These are phyloP conservation scores for Gyromitra esculenta DNA, from an alignment of 2,329 filamentous ascomycete species.

Conservation along the genomic window DNA sequence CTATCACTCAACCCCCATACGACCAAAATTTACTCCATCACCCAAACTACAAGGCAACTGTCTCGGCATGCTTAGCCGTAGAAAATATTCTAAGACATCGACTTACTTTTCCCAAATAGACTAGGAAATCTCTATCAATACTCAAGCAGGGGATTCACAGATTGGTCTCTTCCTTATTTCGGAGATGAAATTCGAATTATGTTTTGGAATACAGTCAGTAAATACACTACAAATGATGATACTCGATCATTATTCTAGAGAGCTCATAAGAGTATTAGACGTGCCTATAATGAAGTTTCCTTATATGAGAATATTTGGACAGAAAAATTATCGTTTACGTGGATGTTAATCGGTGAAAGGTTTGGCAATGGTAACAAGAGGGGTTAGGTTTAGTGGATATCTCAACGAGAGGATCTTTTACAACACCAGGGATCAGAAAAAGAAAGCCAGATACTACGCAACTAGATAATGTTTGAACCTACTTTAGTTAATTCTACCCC, in stretches of 20 bases:
- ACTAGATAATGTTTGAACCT: no score
- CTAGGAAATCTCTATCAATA: not conserved
- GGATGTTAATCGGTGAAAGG: not conserved
- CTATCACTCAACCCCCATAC: not conserved
- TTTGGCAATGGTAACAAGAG: not conserved
- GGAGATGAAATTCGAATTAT: not conserved
- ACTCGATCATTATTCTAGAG: not conserved
- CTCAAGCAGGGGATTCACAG: not conserved
- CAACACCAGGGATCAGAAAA: no score
- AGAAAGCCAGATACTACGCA: not conserved
- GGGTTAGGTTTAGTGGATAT: no score
- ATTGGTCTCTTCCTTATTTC: not conserved
- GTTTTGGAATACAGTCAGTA: not conserved
- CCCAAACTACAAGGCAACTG: not conserved
- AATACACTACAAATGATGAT: not conserved
- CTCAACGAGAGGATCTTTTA: no score
- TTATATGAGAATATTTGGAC: not conserved
- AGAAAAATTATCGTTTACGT: not conserved
- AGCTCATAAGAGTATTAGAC: not conserved
- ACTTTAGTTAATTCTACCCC: no score
- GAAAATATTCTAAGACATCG: not conserved
- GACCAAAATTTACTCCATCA: not conserved
- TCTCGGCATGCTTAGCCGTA: not conserved
- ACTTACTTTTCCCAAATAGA: not conserved
- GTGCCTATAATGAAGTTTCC: not conserved